These are phyloP conservation scores for Viridothelium virens DNA, from an alignment of 495 filamentous ascomycete species.

Conservation along the genomic window DNA sequence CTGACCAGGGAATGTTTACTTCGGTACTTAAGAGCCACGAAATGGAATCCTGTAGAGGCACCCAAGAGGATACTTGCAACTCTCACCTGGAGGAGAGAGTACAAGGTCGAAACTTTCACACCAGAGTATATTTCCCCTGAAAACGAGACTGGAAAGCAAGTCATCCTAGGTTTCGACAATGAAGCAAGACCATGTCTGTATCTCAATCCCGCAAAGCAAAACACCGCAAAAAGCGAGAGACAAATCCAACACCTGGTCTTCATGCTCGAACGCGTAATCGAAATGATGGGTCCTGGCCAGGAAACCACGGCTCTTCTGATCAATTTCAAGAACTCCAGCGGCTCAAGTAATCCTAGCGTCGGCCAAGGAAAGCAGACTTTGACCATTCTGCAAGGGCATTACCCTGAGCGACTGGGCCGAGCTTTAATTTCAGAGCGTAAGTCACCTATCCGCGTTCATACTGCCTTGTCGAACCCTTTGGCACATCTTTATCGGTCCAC, in stretches of 20 bases:
- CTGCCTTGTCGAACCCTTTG: too few relatives aligned
- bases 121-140: slow-evolving; percentile 79
- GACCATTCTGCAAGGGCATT: slow-evolving; percentile 85
- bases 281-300: slow-evolving; percentile 76
- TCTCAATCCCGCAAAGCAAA: slow-evolving; percentile 79
- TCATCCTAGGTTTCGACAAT: slow-evolving; percentile 80
- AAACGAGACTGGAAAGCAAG: slow-evolving; percentile 93
- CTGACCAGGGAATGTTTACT: slow-evolving; percentile 86
- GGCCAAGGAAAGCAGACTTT: slow-evolving; percentile 70
- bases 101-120: slow-evolving; percentile 62
- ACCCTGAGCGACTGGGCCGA: slow-evolving; percentile 84
- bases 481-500: too few relatives aligned
- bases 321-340: slow-evolving; percentile 74
- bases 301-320: slow-evolving; percentile 80
- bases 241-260: slow-evolving; percentile 92
- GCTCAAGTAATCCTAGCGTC: slow-evolving; percentile 67
- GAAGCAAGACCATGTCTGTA: slow-evolving; percentile 78
- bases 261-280: slow-evolving; percentile 85
- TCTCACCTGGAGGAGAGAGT: slow-evolving; percentile 82
- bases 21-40: slow-evolving; percentile 85
- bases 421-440: slow-evolving; percentile 80
- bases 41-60: slow-evolving; percentile 75
- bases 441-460: slow-evolving; percentile 25
- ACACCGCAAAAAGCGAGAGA: slow-evolving; percentile 78
- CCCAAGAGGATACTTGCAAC: slow-evolving; percentile 69